Evolutionary conservation across 306 rosid genomes (phyloP).

Genomic region (Trifolium repens): DNA sequence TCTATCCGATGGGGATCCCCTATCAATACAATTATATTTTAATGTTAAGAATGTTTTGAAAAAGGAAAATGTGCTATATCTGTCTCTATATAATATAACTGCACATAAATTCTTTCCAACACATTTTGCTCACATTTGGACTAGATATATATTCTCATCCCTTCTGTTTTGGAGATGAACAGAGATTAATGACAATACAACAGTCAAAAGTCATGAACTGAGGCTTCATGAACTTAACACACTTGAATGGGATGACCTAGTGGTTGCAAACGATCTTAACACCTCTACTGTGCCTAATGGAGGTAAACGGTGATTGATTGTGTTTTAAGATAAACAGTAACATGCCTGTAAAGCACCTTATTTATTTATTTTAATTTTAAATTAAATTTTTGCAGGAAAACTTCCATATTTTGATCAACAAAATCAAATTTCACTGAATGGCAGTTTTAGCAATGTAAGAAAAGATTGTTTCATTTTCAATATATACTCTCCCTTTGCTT

Average conservation of each 20-base stretch:
- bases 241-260: conserved; percentile 98
- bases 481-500: background rate
- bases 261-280: conserved; percentile 57
- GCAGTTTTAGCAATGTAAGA: conserved; percentile 63
- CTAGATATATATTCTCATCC: conserved; percentile 38
- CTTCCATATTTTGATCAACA: conserved; percentile 57
- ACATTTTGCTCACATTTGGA: conserved; percentile 30
- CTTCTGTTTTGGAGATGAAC: conserved; percentile 46
- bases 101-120: conserved; percentile 28
- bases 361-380: conserved; percentile 35
- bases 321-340: conserved; percentile 34
- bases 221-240: conserved; percentile 91
- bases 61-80: conserved; percentile 1
- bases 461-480: conserved; percentile 1
- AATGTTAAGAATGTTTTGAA: conserved; percentile 25
- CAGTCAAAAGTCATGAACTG: conserved; percentile 60
- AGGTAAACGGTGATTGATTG: conserved; percentile 69
- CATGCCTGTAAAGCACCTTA: conserved; percentile 34
- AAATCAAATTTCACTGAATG: conserved; percentile 57
- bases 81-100: conserved; percentile 5
- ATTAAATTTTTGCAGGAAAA: conserved; percentile 50
- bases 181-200: conserved; percentile 53
- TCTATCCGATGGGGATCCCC: background rate
- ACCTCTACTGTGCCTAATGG: conserved; percentile 46
- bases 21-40: conserved; percentile 26